These are phyloP conservation scores for Micractinium sp. DNA, from an alignment of 139 green algal species.

Conservation along the genomic window DNA sequence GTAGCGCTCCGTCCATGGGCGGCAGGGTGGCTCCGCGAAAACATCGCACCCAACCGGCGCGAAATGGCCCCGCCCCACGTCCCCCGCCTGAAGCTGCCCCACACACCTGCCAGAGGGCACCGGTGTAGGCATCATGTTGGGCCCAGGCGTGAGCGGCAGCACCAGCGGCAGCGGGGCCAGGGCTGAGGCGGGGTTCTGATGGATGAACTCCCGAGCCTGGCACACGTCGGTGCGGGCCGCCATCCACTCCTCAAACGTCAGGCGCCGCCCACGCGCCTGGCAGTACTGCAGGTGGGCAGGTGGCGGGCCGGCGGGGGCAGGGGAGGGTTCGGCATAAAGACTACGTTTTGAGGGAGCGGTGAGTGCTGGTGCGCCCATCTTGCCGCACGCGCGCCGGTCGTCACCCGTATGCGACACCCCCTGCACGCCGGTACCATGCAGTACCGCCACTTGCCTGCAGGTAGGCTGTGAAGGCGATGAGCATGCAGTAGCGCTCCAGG, in stretches of 20 bases:
- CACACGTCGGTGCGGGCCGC: conserved; percentile 64
- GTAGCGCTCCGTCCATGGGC: too few relatives aligned
- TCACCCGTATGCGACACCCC: background rate
- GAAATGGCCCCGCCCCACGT: too few relatives aligned
- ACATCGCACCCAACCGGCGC: too few relatives aligned
- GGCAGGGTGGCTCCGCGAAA: too few relatives aligned
- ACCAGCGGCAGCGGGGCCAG: conserved; percentile 73
- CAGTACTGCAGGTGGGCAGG: conserved; percentile 41
- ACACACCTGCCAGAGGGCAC: conserved; percentile 25
- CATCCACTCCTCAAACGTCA: conserved; percentile 72
- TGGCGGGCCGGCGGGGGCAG: background rate
- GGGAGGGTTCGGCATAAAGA: too few relatives aligned
- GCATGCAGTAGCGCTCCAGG: conserved; percentile 93
- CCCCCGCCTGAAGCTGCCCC: too few relatives aligned
- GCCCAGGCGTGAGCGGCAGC: conserved; percentile 29
- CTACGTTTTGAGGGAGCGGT: too few relatives aligned
- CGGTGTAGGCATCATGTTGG: conserved; percentile 11
- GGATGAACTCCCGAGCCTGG: conserved; percentile 67
- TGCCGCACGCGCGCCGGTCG: too few relatives aligned
- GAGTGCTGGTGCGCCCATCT: background rate
- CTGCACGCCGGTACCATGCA: background rate
- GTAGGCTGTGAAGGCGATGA: conserved; percentile 89
- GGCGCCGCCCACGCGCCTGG: conserved; percentile 10
- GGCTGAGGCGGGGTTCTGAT: conserved; percentile 78
- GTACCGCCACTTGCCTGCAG: conserved; percentile 50